Evolutionary conservation across 2,329 filamentous ascomycete genomes (phyloP).

Genomic region (Calonectria henricotiae): DNA sequence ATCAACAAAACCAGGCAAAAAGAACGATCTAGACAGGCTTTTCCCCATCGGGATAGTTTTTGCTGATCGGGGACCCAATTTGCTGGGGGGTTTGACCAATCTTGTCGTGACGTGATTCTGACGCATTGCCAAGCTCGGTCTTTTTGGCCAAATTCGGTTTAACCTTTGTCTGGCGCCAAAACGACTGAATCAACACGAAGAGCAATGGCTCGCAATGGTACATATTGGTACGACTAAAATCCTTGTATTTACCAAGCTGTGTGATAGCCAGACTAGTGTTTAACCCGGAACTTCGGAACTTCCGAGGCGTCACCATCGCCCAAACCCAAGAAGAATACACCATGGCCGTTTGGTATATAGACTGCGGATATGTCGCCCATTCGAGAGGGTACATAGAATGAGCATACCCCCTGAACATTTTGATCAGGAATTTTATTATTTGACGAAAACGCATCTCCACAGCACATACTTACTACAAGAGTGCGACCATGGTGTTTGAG

Average conservation of each 20-base stretch:
- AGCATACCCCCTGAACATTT: no score
- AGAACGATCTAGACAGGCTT: constrained; percentile 76
- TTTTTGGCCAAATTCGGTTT: constrained; percentile 7
- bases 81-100: constrained; percentile 1
- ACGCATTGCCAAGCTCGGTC: not conserved
- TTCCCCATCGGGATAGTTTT: constrained; percentile 73
- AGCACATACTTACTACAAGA: not conserved
- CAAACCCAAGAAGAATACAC: not conserved
- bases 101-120: not conserved
- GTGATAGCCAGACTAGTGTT: not conserved
- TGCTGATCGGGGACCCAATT: not conserved
- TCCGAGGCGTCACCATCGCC: not conserved
- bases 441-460: not conserved
- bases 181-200: not conserved
- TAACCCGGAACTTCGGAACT: constrained; percentile 1
- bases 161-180: not conserved
- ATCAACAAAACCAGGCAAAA: constrained; percentile 75
- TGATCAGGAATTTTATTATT: no score
- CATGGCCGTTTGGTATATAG: not conserved
- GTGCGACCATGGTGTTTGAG: constrained; percentile 32
- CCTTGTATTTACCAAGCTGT: not conserved
- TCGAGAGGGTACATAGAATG: no score
- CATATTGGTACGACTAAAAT: not conserved
- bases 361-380: no score
- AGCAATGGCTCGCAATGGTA: not conserved